These are phyloP conservation scores for Mycena citricolor DNA, from an alignment of 1,284 basidiomycete genomes.

Conservation along the genomic window DNA sequence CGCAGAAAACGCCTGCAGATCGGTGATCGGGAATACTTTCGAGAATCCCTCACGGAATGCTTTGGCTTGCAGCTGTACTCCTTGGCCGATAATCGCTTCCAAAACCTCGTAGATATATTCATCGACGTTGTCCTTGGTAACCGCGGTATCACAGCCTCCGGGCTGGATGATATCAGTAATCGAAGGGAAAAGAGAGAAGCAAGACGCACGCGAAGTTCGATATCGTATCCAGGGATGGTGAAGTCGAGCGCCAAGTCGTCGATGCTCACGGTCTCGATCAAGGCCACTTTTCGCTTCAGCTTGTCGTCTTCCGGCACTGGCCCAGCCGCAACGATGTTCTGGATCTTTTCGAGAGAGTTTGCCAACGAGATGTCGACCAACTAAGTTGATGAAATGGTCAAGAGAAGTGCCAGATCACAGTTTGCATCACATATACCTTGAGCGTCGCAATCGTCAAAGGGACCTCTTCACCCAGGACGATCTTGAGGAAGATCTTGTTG, in stretches of 20 bases:
- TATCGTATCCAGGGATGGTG: slow-evolving; percentile 92
- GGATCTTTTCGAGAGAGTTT: slow-evolving; percentile 81
- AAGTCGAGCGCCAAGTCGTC: slow-evolving; percentile 93
- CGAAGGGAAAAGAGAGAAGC: slow-evolving; percentile 5
- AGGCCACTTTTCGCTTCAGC: slow-evolving; percentile 56
- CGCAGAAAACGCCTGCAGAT: slow-evolving; percentile 89
- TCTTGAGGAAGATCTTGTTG: slow-evolving; percentile 89
- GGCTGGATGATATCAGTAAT: slow-evolving; percentile 43
- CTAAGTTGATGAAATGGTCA: slow-evolving; percentile 11
- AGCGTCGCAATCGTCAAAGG: slow-evolving; percentile 82
- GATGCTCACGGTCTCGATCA: slow-evolving; percentile 65
- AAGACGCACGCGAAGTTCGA: slow-evolving; percentile 77
- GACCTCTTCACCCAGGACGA: slow-evolving; percentile 83
- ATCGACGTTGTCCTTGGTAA: slow-evolving; percentile 84
- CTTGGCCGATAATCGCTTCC: slow-evolving; percentile 79
- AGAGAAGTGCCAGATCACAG: slow-evolving; percentile 10
- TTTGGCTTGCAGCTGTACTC: slow-evolving; percentile 72
- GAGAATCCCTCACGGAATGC: slow-evolving; percentile 91
- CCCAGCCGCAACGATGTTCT: slow-evolving; percentile 50
- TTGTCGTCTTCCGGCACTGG: slow-evolving; percentile 49
- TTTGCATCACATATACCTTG: slow-evolving; percentile 50
- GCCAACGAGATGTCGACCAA: slow-evolving; percentile 84
- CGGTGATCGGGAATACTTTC: slow-evolving; percentile 89
- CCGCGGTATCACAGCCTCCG: slow-evolving; percentile 75
- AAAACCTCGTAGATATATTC: slow-evolving; percentile 85